Conservation (phyloP, 163 green algal species). For the Scenedesmus sp. region DNA sequence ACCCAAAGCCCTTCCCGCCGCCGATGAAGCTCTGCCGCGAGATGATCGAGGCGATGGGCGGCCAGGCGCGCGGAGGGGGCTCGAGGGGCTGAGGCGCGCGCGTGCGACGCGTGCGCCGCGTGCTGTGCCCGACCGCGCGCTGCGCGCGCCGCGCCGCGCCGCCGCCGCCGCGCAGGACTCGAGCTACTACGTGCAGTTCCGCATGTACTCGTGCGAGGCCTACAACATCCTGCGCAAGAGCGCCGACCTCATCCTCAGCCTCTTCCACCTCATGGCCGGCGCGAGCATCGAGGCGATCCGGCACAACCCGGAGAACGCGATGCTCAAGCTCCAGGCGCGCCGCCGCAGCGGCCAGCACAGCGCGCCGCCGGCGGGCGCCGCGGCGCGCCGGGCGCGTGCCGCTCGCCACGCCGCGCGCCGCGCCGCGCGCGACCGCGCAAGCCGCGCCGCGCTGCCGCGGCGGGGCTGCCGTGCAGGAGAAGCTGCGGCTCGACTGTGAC, state of each 20-base stretch:
- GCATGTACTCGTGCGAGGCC: conserved; percentile 92
- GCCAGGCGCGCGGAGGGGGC: conserved; percentile 69
- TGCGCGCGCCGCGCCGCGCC: background rate
- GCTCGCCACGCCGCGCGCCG: background rate
- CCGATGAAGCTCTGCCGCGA: conserved; percentile 95
- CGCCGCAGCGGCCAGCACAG: too few species aligned
- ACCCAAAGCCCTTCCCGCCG: conserved; percentile 97
- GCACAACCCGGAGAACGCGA: conserved; percentile 89
- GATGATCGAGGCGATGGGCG: conserved; percentile 97
- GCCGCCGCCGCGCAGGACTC: conserved; percentile 27
- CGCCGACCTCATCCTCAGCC: conserved; percentile 88
- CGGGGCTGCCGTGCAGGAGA: conserved; percentile 65
- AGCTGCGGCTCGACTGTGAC: conserved; percentile 89
- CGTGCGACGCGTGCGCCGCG: background rate
- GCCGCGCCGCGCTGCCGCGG: background rate
- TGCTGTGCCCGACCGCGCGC: background rate
- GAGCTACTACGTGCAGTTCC: conserved; percentile 67
- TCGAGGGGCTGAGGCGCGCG: too few species aligned
- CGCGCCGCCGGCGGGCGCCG: too few species aligned
- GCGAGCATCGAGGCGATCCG: conserved; percentile 91
- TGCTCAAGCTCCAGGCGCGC: conserved; percentile 94
- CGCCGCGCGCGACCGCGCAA: too few species aligned
- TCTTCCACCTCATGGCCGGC: conserved; percentile 97
- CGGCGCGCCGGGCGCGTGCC: background rate
- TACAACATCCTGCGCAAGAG: conserved; percentile 98